A percentile compares a stretch with the other conserved stretches of the same genome.
Evolutionary conservation across 1,139 yeast genomes (phyloP).

Genomic region (Meyerozyma elateridarum): DNA sequence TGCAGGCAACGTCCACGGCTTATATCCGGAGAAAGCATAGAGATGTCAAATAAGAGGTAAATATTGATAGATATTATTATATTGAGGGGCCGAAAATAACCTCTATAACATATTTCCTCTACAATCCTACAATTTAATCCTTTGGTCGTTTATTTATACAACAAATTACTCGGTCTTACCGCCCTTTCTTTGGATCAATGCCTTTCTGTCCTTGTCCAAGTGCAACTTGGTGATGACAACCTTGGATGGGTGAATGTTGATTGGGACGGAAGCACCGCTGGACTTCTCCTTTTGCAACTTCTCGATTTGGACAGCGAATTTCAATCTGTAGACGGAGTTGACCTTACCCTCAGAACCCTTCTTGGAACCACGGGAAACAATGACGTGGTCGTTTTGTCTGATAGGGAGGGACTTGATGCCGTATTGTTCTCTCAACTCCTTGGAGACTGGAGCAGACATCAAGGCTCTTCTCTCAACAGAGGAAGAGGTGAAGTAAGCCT

Average conservation of each 20-base stretch:
- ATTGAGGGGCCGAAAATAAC: no score
- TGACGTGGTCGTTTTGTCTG: conserved; percentile 97
- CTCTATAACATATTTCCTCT: no score
- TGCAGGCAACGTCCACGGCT: no score
- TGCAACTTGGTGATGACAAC: conserved; percentile 98
- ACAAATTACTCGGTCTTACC: conserved; percentile 42
- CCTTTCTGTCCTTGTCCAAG: conserved; percentile 99
- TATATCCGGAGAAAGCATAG: no score
- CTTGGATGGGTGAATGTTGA: conserved; percentile 98
- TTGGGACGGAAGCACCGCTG: conserved; percentile 96
- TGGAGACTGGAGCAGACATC: conserved; percentile 98
- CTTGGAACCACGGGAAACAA: conserved; percentile 97
- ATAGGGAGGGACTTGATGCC: conserved; percentile 94
- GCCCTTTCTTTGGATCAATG: conserved; percentile 91
- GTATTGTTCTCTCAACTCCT: conserved; percentile 98
- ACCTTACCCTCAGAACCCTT: conserved; percentile 99
- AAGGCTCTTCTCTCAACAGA: conserved; percentile 93
- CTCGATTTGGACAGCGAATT: conserved; percentile 94
- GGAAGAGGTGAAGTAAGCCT: conserved; percentile 99
- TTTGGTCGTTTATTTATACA: conserved; percentile 4
- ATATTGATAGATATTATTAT: no score
- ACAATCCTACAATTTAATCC: not conserved
- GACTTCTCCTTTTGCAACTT: conserved; percentile 97
- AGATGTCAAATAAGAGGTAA: no score
- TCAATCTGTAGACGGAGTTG: conserved; percentile 98